These are phyloP conservation scores for Hysterangium stoloniferum DNA, from an alignment of 768 basidiomycete species.

Conservation along the genomic window DNA sequence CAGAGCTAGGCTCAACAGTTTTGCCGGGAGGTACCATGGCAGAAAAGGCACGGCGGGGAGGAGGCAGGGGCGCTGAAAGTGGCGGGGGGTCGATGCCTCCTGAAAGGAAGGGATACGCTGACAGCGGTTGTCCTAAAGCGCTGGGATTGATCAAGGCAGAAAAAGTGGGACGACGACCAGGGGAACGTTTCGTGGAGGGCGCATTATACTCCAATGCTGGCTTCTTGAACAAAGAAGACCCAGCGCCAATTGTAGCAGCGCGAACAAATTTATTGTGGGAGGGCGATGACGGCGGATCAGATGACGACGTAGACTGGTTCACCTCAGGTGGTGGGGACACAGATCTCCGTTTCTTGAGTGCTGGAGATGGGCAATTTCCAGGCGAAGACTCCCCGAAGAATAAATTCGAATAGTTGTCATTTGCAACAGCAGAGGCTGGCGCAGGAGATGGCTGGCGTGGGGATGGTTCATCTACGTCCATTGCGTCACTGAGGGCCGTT, in stretches of 20 bases:
- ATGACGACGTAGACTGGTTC: not conserved
- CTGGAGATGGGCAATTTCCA: constrained; percentile 21
- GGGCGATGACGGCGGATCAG: constrained; percentile 33
- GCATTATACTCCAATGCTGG: constrained; percentile 45
- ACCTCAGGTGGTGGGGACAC: constrained; percentile 22
- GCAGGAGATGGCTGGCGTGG: constrained; percentile 21
- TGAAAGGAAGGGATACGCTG: constrained; percentile 36
- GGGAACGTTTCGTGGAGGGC: constrained; percentile 45
- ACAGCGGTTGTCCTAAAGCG: constrained; percentile 26
- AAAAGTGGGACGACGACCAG: constrained; percentile 52
- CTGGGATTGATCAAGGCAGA: constrained; percentile 53
- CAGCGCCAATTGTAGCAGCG: constrained; percentile 22
- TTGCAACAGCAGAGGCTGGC: constrained; percentile 21
- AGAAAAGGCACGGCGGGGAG: constrained; percentile 66
- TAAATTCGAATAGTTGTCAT: constrained; percentile 43
- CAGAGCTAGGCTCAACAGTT: constrained; percentile 23
- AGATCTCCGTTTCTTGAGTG: constrained; percentile 26
- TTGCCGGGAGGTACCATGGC: constrained; percentile 47
- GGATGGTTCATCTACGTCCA: constrained; percentile 60
- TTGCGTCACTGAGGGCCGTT: constrained; percentile 45
- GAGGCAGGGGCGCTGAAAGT: constrained; percentile 31
- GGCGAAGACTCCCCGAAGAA: constrained; percentile 56
- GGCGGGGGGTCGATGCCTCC: constrained; percentile 11
- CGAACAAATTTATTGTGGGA: constrained; percentile 42
- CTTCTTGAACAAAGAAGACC: constrained; percentile 29